Conservation (phyloP, 2,329 filamentous ascomycete species). For the Sclerotinia subarctica region DNA sequence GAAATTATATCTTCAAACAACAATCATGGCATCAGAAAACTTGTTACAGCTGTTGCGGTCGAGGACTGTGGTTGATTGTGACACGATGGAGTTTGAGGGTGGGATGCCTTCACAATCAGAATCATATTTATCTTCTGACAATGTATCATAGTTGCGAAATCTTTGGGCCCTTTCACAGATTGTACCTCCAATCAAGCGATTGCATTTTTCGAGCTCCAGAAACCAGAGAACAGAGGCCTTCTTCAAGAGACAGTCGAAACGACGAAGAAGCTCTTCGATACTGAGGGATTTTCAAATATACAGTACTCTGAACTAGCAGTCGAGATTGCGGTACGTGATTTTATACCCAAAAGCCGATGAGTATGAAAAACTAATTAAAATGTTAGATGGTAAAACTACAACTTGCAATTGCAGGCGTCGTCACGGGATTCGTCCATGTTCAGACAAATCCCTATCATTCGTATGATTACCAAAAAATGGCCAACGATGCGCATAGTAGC, state of each 20-base stretch:
- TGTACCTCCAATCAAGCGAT: constrained; percentile 57
- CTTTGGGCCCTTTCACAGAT: constrained; percentile 49
- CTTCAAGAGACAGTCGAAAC: constrained; percentile 42
- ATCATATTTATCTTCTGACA: neutral
- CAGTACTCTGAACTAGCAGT: constrained; percentile 49
- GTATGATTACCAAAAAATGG: constrained; percentile 48
- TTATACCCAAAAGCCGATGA: neutral
- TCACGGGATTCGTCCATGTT: constrained; percentile 54
- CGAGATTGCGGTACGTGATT: constrained; percentile 49
- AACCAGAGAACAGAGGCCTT: constrained; percentile 40
- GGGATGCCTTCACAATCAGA: neutral
- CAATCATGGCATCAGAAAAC: constrained; percentile 28
- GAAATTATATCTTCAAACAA: neutral
- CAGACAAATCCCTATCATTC: constrained; percentile 58
- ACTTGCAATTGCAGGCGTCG: constrained; percentile 47
- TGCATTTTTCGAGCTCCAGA: constrained; percentile 47
- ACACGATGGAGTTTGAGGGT: constrained; percentile 51
- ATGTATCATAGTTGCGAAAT: constrained; percentile 42
- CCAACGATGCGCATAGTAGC: constrained; percentile 51
- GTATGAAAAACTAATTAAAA: neutral
- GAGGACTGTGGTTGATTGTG: constrained; percentile 49
- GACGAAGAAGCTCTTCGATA: constrained; percentile 36
- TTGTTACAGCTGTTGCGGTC: constrained; percentile 46
- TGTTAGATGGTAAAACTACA: constrained; percentile 54
- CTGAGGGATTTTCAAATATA: constrained; percentile 37